Conservation (phyloP, 73 alveolate species). For the Urostyla sp. region DNA sequence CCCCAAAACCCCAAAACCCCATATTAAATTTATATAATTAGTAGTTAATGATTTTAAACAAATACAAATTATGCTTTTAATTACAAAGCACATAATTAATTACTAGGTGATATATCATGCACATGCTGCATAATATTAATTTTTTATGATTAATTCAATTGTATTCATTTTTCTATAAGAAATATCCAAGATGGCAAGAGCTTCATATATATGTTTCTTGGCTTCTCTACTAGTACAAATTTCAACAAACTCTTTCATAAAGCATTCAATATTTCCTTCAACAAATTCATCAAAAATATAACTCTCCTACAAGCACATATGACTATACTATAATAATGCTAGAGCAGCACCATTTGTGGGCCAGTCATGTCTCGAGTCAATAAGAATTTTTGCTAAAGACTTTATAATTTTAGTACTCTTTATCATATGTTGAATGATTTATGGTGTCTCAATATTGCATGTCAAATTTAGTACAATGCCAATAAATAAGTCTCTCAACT, state of each 20-base stretch:
- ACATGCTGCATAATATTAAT: conserved; percentile 45
- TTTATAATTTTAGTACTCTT: background rate
- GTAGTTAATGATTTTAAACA: too few relatives aligned
- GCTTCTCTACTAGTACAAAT: conserved; percentile 46
- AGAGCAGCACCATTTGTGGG: conserved; percentile 67
- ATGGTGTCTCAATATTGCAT: conserved; percentile 50
- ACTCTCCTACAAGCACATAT: background rate
- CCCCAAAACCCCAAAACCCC: too few relatives aligned
- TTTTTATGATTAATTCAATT: background rate
- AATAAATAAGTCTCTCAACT: conserved; percentile 48
- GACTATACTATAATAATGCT: conserved; percentile 50
- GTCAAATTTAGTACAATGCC: conserved; percentile 56
- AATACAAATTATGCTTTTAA: too few relatives aligned
- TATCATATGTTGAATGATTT: conserved; percentile 3
- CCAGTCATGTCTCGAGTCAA: conserved; percentile 57
- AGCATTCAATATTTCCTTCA: background rate
- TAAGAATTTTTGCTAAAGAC: background rate
- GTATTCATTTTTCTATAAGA: conserved; percentile 9
- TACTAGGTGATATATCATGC: conserved; percentile 16
- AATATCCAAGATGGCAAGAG: conserved; percentile 3
- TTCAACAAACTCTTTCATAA: background rate
- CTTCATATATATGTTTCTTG: conserved; percentile 46
- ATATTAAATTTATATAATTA: too few relatives aligned
- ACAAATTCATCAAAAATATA: background rate
- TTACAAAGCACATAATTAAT: too few relatives aligned